These are phyloP conservation scores for Citrus glauca DNA, from an alignment of 345 rosid genomes.

Conservation along the genomic window DNA sequence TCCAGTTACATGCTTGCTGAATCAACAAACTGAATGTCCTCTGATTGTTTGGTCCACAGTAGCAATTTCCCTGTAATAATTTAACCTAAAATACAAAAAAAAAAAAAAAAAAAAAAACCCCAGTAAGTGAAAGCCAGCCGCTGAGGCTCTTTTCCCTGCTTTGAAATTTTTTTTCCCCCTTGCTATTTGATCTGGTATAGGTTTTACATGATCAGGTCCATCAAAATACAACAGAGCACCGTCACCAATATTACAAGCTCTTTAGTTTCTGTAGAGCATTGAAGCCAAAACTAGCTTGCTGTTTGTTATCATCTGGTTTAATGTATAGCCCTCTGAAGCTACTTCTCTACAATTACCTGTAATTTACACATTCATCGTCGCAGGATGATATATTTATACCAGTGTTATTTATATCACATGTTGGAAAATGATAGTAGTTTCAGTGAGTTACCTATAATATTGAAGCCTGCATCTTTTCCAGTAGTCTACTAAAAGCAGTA, in stretches of 20 bases:
- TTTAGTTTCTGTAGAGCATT: neutral
- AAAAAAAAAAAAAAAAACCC: too few species aligned
- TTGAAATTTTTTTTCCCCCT: neutral
- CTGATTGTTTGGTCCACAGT: neutral
- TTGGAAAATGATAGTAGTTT: neutral
- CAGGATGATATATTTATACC: too few species aligned
- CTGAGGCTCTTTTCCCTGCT: neutral
- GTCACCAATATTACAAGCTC: neutral
- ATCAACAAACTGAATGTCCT: neutral
- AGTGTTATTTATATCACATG: neutral
- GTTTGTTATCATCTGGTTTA: neutral
- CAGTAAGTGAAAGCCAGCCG: neutral
- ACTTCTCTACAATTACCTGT: neutral
- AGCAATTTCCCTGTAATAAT: too few species aligned
- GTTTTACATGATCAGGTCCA: neutral
- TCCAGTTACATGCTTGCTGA: neutral
- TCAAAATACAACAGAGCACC: neutral
- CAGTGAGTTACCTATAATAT: constrained; percentile 21
- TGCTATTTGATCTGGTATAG: neutral
- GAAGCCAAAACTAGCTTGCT: neutral
- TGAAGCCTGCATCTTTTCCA: constrained; percentile 33
- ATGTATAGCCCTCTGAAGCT: neutral
- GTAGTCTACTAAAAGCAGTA: constrained; percentile 19
- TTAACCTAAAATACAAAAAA: too few species aligned
- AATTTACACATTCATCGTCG: neutral